phyloP scores from a whole-genome alignment of 768 basidiomycete species.

The Russula lepida region DNA sequence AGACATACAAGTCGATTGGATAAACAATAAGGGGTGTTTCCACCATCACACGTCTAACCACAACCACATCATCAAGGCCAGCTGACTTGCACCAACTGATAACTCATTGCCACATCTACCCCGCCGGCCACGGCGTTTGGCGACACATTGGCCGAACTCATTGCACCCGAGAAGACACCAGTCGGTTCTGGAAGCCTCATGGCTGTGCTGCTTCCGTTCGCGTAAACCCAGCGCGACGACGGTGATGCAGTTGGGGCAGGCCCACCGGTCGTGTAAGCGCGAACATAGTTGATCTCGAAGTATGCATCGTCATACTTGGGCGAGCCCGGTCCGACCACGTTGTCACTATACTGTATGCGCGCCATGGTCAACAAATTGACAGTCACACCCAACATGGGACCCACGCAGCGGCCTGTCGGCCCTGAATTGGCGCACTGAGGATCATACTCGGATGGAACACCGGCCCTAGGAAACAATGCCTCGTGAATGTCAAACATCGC shows the following conservation, averaged over 20 bases:
- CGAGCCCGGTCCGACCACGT: conserved; percentile 46
- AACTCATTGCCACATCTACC: neutral
- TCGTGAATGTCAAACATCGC: neutral
- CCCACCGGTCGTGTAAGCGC: conserved; percentile 41
- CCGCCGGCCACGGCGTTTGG: neutral
- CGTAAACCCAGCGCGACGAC: conserved; percentile 1
- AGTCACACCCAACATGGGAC: conserved; percentile 17
- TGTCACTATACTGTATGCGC: conserved; percentile 38
- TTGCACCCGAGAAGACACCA: neutral
- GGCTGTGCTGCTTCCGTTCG: conserved; percentile 2
- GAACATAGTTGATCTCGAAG: conserved; percentile 61
- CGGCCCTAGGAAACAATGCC: conserved; percentile 36
- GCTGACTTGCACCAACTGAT: neutral
- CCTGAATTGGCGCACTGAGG: conserved; percentile 35
- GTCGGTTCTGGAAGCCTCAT: conserved; percentile 4
- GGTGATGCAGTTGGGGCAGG: conserved; percentile 21
- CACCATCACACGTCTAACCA: too few relatives aligned
- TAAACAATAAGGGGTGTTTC: too few relatives aligned
- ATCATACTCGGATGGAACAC: conserved; percentile 36
- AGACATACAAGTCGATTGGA: too few relatives aligned
- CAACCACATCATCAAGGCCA: neutral
- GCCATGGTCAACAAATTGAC: neutral
- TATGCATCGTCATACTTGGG: conserved; percentile 51
- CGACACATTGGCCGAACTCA: neutral
- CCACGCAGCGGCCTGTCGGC: conserved; percentile 36